These are phyloP conservation scores for Leptographium flavum DNA, from an alignment of 2,329 filamentous ascomycete species.

Conservation along the genomic window DNA sequence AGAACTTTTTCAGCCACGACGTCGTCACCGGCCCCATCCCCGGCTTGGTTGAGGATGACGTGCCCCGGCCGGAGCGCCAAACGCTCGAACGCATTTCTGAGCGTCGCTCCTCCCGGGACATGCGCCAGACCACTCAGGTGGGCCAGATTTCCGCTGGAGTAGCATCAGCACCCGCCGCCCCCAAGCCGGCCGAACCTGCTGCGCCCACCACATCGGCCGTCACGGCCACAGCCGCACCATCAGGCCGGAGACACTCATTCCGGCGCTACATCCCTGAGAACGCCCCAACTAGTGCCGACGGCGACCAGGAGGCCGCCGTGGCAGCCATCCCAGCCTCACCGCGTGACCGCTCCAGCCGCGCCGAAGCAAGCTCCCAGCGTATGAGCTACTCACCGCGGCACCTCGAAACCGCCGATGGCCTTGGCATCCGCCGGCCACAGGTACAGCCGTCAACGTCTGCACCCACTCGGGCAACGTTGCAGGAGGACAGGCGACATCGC, in stretches of 20 bases:
- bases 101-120: constrained; percentile 20
- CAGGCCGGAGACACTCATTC: constrained; percentile 21
- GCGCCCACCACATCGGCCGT: neutral
- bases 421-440: constrained; percentile 35
- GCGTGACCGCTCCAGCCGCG: constrained; percentile 2
- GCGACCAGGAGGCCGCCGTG: constrained; percentile 21
- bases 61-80: constrained; percentile 24
- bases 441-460: constrained; percentile 33
- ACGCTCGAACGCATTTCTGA: constrained; percentile 11
- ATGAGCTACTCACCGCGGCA: constrained; percentile 29
- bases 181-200: neutral
- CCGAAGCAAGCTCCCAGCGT: constrained; percentile 13
- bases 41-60: constrained; percentile 65
- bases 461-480: constrained; percentile 25
- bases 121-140: neutral
- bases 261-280: constrained; percentile 20
- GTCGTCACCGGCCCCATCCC: constrained; percentile 67
- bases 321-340: constrained; percentile 7
- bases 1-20: constrained; percentile 65
- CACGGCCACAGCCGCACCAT: constrained; percentile 13
- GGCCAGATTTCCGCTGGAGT: no score
- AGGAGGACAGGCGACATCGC: constrained; percentile 23
- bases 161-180: neutral
- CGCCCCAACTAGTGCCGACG: constrained; percentile 16
- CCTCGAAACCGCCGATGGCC: constrained; percentile 30